Conservation (phyloP, 2,329 filamentous ascomycete species). For the Microcera coccophila region DNA sequence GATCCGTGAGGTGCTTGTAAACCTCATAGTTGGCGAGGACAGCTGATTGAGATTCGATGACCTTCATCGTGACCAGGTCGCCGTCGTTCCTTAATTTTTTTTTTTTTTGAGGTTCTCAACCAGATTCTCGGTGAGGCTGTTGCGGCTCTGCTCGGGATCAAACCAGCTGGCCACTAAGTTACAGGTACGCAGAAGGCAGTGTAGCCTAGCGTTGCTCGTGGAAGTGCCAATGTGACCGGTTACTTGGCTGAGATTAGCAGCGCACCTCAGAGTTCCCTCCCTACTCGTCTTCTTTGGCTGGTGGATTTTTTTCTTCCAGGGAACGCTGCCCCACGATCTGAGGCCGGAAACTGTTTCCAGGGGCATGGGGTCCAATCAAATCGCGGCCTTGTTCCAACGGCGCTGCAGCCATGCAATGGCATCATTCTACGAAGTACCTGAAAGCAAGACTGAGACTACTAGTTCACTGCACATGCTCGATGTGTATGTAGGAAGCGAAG, state of each 20-base stretch:
- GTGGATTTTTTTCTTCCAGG: conserved; percentile 6
- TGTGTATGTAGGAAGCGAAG: too few relatives aligned
- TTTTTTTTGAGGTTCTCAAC: neutral
- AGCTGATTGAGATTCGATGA: conserved; percentile 66
- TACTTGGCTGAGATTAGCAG: neutral
- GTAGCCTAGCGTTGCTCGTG: neutral
- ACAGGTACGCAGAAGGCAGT: neutral
- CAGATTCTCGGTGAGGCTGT: neutral
- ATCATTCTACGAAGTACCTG: too few relatives aligned
- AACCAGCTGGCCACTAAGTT: neutral
- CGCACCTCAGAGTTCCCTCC: neutral
- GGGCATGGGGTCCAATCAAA: too few relatives aligned
- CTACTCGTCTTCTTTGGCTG: neutral
- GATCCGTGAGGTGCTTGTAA: conserved; percentile 59
- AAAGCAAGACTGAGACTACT: too few relatives aligned
- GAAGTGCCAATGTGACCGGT: neutral
- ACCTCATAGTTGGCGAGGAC: conserved; percentile 72
- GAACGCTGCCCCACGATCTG: neutral
- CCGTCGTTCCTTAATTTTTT: conserved; percentile 3
- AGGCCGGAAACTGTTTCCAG: too few relatives aligned
- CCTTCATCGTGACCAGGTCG: conserved; percentile 51
- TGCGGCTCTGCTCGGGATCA: neutral
- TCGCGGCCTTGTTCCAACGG: too few relatives aligned
- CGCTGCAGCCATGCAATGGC: too few relatives aligned
- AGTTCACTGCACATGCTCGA: too few relatives aligned